Base-by-base conservation (phyloP, 1,284 basidiomycete genomes). In the Marasmius fiardii region DNA sequence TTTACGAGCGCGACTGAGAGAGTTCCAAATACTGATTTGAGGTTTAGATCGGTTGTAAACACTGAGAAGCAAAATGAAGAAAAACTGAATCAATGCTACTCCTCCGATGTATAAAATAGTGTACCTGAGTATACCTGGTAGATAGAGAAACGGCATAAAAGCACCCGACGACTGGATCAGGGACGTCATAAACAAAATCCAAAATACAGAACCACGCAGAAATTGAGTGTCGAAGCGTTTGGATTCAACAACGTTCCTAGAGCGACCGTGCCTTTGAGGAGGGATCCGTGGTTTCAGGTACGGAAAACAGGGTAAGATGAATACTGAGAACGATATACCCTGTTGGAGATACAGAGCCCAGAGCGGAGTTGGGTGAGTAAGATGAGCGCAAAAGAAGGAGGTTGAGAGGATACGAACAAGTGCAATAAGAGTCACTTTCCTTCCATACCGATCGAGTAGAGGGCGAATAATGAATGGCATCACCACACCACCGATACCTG, bases 221-320 rank as follows among this genome's bases (percentile, higher is more conserved):
- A 56, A 60, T 18, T 41, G 35, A 2, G 34, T 35, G 18, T 58
- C 39, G 3, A 53, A 12, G 3, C 21, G 20, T 24, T 20, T 35
- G 3, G 34, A 21, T n/a, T n/a, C n/a, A n/a, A n/a, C n/a, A n/a
- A n/a, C n/a, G n/a, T n/a, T n/a, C n/a, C n/a, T n/a, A n/a, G n/a
- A n/a, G n/a, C n/a, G 2, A 26, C 35, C 6, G 52, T 39, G 8
- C 31, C 20, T 10, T 45, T 52, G 6, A 51, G 20, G 44, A 4
- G 58, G 58, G 16, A 47, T 50, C 21, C 56, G 50, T 4, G 59
- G 56, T 37, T 51, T 57, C 20, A 58, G 41, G 50, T 45, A 60
- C 14, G 45, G 39, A 28, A 58, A 56, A 33, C 53, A 55, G 4
- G 53, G 56, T 18, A 47, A 18, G 18, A 54, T 54, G 8, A 53